phyloP scores from a whole-genome alignment of 805 yeast species.

The Yamadazyma laniorum region DNA sequence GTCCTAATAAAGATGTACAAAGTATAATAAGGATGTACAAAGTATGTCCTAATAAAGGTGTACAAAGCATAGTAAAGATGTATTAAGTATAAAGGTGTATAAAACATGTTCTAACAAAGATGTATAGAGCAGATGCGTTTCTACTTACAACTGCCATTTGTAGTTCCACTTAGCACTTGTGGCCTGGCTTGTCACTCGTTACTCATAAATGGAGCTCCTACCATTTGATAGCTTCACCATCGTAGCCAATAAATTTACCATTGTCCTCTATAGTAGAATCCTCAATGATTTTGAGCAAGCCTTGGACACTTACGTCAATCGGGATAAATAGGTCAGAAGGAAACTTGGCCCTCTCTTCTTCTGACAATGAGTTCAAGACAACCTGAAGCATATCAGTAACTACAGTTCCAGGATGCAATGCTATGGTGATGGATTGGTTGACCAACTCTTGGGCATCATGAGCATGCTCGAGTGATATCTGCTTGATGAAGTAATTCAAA shows the following conservation, averaged over 20 bases:
- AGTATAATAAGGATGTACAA: too few species aligned
- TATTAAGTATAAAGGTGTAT: too few species aligned
- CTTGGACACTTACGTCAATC: constrained; percentile 1
- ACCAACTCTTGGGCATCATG: constrained; percentile 19
- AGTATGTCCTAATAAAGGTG: too few species aligned
- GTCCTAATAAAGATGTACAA: too few species aligned
- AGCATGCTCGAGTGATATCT: constrained; percentile 18
- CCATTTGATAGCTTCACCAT: too few species aligned
- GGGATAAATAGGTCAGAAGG: background rate
- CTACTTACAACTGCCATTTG: too few species aligned
- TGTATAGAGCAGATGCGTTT: too few species aligned
- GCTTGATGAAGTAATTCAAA: constrained; percentile 25
- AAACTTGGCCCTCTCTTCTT: constrained; percentile 20
- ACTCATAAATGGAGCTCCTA: too few species aligned
- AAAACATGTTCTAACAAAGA: too few species aligned
- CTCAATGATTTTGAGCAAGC: constrained; percentile 15
- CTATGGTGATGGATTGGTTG: constrained; percentile 16
- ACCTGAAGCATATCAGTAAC: constrained; percentile 27
- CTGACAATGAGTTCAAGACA: constrained; percentile 10
- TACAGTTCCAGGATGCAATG: constrained; percentile 35
- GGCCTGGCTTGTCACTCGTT: too few species aligned
- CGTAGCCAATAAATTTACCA: constrained; percentile 25
- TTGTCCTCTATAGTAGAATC: constrained; percentile 19
- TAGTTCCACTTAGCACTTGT: too few species aligned
- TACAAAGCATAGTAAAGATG: too few species aligned